Conservation (phyloP, 495 filamentous ascomycete species). For the Tuber calosporum region DNA sequence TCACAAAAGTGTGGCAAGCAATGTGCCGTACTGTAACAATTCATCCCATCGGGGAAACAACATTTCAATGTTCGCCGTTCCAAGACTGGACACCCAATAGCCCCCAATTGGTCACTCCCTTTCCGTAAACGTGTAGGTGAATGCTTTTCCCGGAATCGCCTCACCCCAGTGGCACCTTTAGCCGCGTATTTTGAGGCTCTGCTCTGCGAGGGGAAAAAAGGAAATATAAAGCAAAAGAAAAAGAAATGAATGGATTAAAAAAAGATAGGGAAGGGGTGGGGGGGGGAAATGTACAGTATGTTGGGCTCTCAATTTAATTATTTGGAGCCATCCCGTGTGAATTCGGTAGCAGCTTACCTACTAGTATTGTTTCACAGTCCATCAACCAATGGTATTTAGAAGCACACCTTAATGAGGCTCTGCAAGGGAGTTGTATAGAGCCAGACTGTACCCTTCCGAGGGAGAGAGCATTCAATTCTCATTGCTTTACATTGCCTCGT, state of each 20-base stretch:
- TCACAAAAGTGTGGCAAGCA: not conserved
- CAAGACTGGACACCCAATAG: not conserved
- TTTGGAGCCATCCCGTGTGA: slow-evolving; percentile 23
- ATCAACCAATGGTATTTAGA: slow-evolving; percentile 28
- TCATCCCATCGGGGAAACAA: not conserved
- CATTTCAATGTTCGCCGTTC: not conserved
- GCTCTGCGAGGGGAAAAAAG: slow-evolving; percentile 10
- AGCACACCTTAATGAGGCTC: slow-evolving; percentile 37
- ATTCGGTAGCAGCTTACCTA: slow-evolving; percentile 21
- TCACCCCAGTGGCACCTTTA: slow-evolving; percentile 25
- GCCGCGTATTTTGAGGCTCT: slow-evolving; percentile 31
- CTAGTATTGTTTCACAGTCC: slow-evolving; percentile 25
- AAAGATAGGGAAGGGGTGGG: slow-evolving; percentile 14
- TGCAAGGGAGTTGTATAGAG: slow-evolving; percentile 16
- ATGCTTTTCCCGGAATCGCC: not conserved
- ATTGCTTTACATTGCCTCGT: not conserved
- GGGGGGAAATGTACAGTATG: not conserved
- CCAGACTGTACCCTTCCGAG: slow-evolving; percentile 18
- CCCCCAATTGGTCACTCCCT: not conserved
- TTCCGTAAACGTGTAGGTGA: not conserved
- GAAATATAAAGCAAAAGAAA: slow-evolving; percentile 5
- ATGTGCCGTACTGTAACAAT: no score
- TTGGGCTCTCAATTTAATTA: slow-evolving; percentile 21
- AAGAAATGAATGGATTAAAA: slow-evolving; percentile 17
- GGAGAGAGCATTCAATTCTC: not conserved